Evolutionary conservation across 176 grass and related monocot genomes (phyloP).

Genomic region (Carex myosuroides): DNA sequence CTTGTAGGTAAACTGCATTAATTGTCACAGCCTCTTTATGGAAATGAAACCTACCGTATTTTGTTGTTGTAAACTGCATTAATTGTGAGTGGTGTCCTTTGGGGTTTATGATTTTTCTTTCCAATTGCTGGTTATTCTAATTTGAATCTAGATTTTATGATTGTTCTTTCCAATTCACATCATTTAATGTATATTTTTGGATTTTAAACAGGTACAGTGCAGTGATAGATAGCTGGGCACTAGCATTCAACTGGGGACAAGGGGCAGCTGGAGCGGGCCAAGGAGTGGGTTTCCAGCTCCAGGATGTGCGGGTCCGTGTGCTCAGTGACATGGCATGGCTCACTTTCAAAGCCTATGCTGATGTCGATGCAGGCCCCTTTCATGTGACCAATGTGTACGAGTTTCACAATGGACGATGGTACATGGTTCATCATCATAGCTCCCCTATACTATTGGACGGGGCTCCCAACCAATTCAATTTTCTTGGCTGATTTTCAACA

Average conservation of each 20-base stretch:
- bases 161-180: neutral
- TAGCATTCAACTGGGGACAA: slow-evolving; percentile 92
- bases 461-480: slow-evolving; percentile 42
- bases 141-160: neutral
- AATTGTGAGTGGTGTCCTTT: too few species aligned
- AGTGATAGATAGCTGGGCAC: slow-evolving; percentile 66
- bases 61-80: too few species aligned
- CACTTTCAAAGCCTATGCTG: slow-evolving; percentile 61
- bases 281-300: slow-evolving; percentile 59
- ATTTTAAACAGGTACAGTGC: slow-evolving; percentile 49
- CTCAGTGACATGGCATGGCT: slow-evolving; percentile 70
- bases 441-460: slow-evolving; percentile 36
- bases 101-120: neutral
- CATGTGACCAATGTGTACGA: slow-evolving; percentile 84
- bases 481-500: slow-evolving; percentile 48
- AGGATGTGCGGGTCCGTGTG: slow-evolving; percentile 65
- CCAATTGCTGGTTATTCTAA: neutral
- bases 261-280: slow-evolving; percentile 67
- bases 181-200: slow-evolving; percentile 1
- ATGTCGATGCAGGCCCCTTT: slow-evolving; percentile 37
- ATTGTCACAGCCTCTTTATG: too few species aligned
- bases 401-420: slow-evolving; percentile 57
- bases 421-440: slow-evolving; percentile 88
- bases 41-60: too few species aligned
- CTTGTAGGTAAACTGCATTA: neutral